A percentile compares a stretch with the other conserved stretches of the same genome.
phyloP scores from a whole-genome alignment of 768 basidiomycete species.

The Russula foetens region DNA sequence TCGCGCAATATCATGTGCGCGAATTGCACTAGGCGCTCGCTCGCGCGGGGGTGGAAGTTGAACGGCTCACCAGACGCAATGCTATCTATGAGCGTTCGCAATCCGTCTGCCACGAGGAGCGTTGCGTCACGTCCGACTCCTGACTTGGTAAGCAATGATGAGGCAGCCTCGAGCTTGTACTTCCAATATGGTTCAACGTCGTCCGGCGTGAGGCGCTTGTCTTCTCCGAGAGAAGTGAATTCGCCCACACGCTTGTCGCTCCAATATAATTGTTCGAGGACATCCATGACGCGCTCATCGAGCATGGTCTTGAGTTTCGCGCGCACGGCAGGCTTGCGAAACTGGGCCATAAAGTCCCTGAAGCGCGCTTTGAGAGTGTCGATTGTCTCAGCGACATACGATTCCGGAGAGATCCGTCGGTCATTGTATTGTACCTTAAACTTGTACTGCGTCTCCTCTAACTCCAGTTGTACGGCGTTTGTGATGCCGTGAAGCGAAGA shows the following conservation, averaged over 20 bases:
- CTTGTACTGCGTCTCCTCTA: slow-evolving; percentile 96
- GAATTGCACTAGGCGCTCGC: slow-evolving; percentile 86
- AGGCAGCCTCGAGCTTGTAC: slow-evolving; percentile 93
- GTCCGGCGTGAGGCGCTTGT: slow-evolving; percentile 60
- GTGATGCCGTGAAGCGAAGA: slow-evolving; percentile 92
- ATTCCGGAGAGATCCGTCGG: slow-evolving; percentile 87
- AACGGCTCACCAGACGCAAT: slow-evolving; percentile 89
- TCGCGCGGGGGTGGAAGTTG: slow-evolving; percentile 78
- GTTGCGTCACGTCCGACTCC: slow-evolving; percentile 95
- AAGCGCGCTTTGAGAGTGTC: slow-evolving; percentile 87
- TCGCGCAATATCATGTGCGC: slow-evolving; percentile 91
- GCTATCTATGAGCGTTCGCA: slow-evolving; percentile 82
- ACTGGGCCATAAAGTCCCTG: slow-evolving; percentile 75
- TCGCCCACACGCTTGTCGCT: slow-evolving; percentile 79
- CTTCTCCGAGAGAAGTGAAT: slow-evolving; percentile 58
- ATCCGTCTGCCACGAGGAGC: slow-evolving; percentile 86
- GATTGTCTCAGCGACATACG: slow-evolving; percentile 96
- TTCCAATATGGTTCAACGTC: slow-evolving; percentile 89
- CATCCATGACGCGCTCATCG: slow-evolving; percentile 95
- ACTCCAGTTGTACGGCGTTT: slow-evolving; percentile 93
- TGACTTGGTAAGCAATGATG: slow-evolving; percentile 88
- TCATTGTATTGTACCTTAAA: slow-evolving; percentile 99
- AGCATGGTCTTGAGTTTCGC: slow-evolving; percentile 85
- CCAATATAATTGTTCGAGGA: slow-evolving; percentile 97
- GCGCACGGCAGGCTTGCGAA: slow-evolving; percentile 84